Conservation (phyloP, 768 basidiomycete species). For the Suillus subaureus region DNA sequence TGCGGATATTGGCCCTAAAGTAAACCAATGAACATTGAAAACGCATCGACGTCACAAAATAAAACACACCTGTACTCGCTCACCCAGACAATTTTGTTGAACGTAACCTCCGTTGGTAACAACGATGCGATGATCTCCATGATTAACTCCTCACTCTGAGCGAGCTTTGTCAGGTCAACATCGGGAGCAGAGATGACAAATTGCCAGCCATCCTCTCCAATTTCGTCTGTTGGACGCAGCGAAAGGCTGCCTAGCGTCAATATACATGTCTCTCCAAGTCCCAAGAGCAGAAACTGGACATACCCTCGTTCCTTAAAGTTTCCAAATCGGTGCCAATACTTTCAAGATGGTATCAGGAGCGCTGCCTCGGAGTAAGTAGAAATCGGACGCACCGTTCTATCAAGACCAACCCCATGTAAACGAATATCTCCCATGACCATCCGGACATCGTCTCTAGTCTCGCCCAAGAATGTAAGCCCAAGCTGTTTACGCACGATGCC, state of each 20-base stretch:
- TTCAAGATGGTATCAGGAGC: neutral
- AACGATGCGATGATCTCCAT: slow-evolving; percentile 26
- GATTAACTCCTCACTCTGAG: slow-evolving; percentile 27
- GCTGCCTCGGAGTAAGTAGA: neutral
- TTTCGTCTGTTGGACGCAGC: slow-evolving; percentile 22
- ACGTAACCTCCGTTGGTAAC: slow-evolving; percentile 22
- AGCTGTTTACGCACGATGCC: slow-evolving; percentile 13
- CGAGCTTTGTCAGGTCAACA: slow-evolving; percentile 18
- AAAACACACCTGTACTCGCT: slow-evolving; percentile 32
- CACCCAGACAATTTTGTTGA: slow-evolving; percentile 27
- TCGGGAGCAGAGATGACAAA: slow-evolving; percentile 13
- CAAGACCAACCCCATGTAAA: slow-evolving; percentile 38
- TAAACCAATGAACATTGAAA: neutral
- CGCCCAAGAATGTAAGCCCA: slow-evolving; percentile 25
- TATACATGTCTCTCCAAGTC: neutral
- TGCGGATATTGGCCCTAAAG: neutral
- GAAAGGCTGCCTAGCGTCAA: slow-evolving; percentile 7
- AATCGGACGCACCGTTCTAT: slow-evolving; percentile 35
- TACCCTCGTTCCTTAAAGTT: slow-evolving; percentile 17
- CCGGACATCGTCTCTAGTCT: slow-evolving; percentile 30
- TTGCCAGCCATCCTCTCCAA: slow-evolving; percentile 27
- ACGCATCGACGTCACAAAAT: neutral
- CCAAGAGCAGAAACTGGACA: neutral
- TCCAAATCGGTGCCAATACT: slow-evolving; percentile 43
- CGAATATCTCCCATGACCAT: slow-evolving; percentile 38